Base-by-base conservation (phyloP, 108 stramenopile genomes). In the Fragilaria crotonensis region DNA sequence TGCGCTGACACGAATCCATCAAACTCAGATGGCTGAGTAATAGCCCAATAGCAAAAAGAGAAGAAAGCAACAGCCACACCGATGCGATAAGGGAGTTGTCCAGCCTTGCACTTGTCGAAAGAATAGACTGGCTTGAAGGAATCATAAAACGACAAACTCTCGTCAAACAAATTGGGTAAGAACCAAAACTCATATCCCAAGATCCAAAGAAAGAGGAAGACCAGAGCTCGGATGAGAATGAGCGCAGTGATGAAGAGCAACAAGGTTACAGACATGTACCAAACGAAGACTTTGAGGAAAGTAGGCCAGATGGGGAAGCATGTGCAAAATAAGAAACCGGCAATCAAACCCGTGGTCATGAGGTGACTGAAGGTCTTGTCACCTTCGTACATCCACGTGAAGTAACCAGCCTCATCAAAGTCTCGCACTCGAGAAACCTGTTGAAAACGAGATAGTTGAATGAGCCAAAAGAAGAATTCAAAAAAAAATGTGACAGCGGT, bases 241-340 rank as follows among this genome's bases (percentile, higher is more conserved):
- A 99, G 82, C 63, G 83, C 77, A 59, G 95, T 81, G 66, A 97
- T 95, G 72, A 95, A 89, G 59, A 98, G 79, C 20, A 99, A 79
- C 31, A 99, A 62, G 41, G 93, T 95, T 26, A 99, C 98, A 0
- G 95, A 91, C 69, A 94, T 59, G 76, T 99, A 99, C 98, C 98
- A 99, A 29, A 97, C 88, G 49, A 87, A 95, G 25, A 96, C 95
- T 75, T 95, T 95, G 28, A 97, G 70, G 63, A 95, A 90, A 65
- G 83, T 87, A 5, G 97, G 97, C 97, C 97, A 98, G 52, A 98
- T 96, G 26, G 96, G 96, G 75, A 96, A 96, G 79, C 95, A 96
- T 14, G 93, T 95, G 71, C 95, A 94, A 58, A 79, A 83, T 18
- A 98, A 77, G 67, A 97, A 95, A 7, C 95, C 95, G 32, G 88